These are phyloP conservation scores for Heliamphora exappendiculata DNA, from an alignment of 148 eudicot genomes.

Conservation along the genomic window DNA sequence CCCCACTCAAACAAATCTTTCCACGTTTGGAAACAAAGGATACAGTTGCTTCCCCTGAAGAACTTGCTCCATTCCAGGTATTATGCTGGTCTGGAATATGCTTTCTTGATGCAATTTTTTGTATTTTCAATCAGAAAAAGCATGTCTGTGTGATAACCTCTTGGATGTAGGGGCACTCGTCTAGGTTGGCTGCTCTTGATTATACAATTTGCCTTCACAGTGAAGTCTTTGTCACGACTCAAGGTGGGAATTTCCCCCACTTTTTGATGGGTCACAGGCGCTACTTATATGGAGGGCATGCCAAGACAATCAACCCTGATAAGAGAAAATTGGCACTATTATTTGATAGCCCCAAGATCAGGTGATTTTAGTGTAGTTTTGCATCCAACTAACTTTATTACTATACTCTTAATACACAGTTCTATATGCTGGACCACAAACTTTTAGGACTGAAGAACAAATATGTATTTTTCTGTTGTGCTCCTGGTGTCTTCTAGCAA, in stretches of 20 bases:
- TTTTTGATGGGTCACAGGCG: slow-evolving; percentile 95
- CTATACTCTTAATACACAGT: neutral
- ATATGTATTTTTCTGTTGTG: neutral
- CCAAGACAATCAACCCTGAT: slow-evolving; percentile 83
- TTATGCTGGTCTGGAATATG: neutral
- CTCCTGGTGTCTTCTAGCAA: neutral
- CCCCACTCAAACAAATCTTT: slow-evolving; percentile 77
- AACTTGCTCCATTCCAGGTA: slow-evolving; percentile 89
- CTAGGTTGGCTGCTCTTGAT: slow-evolving; percentile 96
- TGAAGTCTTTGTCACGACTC: slow-evolving; percentile 92
- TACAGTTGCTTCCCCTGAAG: slow-evolving; percentile 71
- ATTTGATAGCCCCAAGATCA: slow-evolving; percentile 82
- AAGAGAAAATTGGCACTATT: slow-evolving; percentile 75
- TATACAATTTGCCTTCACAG: slow-evolving; percentile 95
- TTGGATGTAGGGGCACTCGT: slow-evolving; percentile 68
- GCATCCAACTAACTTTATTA: neutral
- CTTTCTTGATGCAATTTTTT: neutral
- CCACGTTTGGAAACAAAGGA: slow-evolving; percentile 84
- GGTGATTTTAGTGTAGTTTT: slow-evolving; percentile 33
- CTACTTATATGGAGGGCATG: slow-evolving; percentile 81
- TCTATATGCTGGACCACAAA: neutral
- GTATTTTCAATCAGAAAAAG: neutral
- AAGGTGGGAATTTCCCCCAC: slow-evolving; percentile 98
- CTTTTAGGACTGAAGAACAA: neutral
- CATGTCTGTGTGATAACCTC: neutral